Percentiles rank a stretch among this genome's conserved stretches.
Evolutionary conservation across 2,329 filamentous ascomycete genomes (phyloP).

Genomic region (Colletotrichum navitas): DNA sequence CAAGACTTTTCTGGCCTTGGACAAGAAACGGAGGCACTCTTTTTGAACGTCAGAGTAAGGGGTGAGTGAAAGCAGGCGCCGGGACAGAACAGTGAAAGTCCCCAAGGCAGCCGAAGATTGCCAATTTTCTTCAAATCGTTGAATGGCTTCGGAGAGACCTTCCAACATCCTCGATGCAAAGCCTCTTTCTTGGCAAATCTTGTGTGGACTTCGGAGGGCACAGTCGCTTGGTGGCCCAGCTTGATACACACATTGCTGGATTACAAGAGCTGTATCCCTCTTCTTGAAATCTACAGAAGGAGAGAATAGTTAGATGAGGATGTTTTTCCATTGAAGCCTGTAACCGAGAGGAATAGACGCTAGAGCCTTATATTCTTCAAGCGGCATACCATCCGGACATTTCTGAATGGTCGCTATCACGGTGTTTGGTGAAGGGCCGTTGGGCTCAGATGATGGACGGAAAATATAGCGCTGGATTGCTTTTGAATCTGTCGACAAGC

Average conservation of each 20-base stretch:
- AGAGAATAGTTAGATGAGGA: constrained; percentile 62
- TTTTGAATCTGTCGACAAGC: constrained; percentile 49
- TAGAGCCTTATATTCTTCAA: constrained; percentile 69
- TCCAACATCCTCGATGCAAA: constrained; percentile 47
- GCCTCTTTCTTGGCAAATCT: background rate
- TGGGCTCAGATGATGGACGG: constrained; percentile 45
- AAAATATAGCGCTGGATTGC: constrained; percentile 56
- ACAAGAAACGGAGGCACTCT: constrained; percentile 50
- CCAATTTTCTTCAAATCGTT: constrained; percentile 63
- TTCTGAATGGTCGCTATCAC: constrained; percentile 62
- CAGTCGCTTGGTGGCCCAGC: constrained; percentile 52
- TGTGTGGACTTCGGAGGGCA: background rate
- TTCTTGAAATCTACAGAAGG: constrained; percentile 65
- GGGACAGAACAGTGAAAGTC: constrained; percentile 55
- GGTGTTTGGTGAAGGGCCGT: constrained; percentile 59
- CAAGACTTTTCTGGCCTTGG: constrained; percentile 49
- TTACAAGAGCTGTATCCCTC: constrained; percentile 58
- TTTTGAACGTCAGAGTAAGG: constrained; percentile 41
- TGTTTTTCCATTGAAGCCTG: constrained; percentile 67
- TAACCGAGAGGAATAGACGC: constrained; percentile 61
- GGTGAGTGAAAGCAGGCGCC: constrained; percentile 59
- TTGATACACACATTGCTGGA: constrained; percentile 64
- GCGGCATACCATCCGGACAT: constrained; percentile 62
- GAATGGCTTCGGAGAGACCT: constrained; percentile 49
- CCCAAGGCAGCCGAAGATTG: constrained; percentile 57